Base-by-base conservation (phyloP, 2,329 filamentous ascomycete genomes). In the Parafenestella ontariensis region DNA sequence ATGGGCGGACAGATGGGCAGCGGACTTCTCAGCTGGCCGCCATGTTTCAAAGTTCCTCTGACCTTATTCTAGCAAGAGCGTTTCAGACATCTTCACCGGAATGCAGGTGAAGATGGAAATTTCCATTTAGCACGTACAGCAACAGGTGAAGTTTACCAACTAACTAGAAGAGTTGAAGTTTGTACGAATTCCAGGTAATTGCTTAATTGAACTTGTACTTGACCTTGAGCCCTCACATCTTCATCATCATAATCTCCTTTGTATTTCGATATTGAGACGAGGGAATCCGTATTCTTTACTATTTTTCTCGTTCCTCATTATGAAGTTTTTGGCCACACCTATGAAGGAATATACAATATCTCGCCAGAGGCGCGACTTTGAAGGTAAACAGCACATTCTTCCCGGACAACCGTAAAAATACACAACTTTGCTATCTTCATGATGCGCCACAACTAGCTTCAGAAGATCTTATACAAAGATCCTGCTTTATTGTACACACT, bases 321-420 rank as follows among this genome's bases (percentile, higher is more conserved):
- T 37, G 21, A 46, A 33, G 43, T 39, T 46, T 13, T n/a, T 8
- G n/a, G 39, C 18, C 15, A 37, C 10, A 13, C 11, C 31, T 23
- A 42, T 54, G 46, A 26, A 31, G 13, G 52, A 54, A 26, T 50
- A 49, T 20, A 41, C 46, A 4, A 17, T 54, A 5, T 4, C 43
- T 11, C 52, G 52, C 13, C 52, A 54, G 20, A 39, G 46, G 20
- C 46, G 26, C 18, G 52, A 54, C 26, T 54, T 49, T 36, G 15
- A 49, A 21, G 52, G 52, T 42, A 28, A 26, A 46, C 11, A 26
- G 18, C 39, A 8, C 33, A 39, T 3, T 18, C 28, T 21, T 15
- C n/a, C n/a, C n/a, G n/a, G n/a, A n/a, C n/a, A n/a, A n/a, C n/a
- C n/a, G n/a, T n/a, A n/a, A n/a, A n/a, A n/a, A n/a, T n/a, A n/a